phyloP scores from a whole-genome alignment of 345 rosid species.

The Zanthoxylum bungeanum region DNA sequence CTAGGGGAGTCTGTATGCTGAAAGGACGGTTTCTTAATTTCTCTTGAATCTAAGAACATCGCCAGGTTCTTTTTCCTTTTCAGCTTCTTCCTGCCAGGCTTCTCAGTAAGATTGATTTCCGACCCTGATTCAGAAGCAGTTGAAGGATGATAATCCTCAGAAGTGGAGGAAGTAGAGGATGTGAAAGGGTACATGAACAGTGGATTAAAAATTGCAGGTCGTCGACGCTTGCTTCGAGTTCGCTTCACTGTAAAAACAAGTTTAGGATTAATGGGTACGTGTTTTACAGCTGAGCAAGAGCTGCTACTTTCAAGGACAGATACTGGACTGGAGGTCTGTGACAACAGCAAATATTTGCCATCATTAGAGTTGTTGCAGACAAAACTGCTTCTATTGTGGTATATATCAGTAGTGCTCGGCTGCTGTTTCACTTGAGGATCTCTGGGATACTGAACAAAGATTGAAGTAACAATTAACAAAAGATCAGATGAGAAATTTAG shows the following conservation, averaged over 20 bases:
- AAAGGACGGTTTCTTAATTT: slow-evolving; percentile 20
- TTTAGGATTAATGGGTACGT: slow-evolving; percentile 22
- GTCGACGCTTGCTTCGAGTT: slow-evolving; percentile 70
- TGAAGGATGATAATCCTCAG: slow-evolving; percentile 16
- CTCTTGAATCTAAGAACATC: slow-evolving; percentile 24
- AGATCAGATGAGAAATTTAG: slow-evolving; percentile 5
- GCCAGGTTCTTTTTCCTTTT: slow-evolving; percentile 37
- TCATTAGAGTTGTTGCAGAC: slow-evolving; percentile 26
- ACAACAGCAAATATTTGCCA: slow-evolving; percentile 39
- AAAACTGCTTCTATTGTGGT: slow-evolving; percentile 31
- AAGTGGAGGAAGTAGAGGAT: slow-evolving; percentile 9
- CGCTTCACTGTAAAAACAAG: slow-evolving; percentile 49
- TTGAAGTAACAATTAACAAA: not conserved
- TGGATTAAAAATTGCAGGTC: slow-evolving; percentile 28
- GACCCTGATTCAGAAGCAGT: slow-evolving; percentile 36
- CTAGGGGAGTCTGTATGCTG: slow-evolving; percentile 27
- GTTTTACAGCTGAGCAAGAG: slow-evolving; percentile 54
- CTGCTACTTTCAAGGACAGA: slow-evolving; percentile 75
- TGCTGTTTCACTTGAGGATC: slow-evolving; percentile 35
- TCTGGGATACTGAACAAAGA: slow-evolving; percentile 28
- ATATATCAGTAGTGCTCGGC: slow-evolving; percentile 32
- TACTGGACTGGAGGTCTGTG: slow-evolving; percentile 62
- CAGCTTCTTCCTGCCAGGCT: slow-evolving; percentile 35
- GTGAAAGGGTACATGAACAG: slow-evolving; percentile 20
- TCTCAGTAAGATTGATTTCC: slow-evolving; percentile 30